These are phyloP conservation scores for Phaeoacremonium minimum DNA, from an alignment of 2,329 filamentous ascomycete genomes.

Conservation along the genomic window DNA sequence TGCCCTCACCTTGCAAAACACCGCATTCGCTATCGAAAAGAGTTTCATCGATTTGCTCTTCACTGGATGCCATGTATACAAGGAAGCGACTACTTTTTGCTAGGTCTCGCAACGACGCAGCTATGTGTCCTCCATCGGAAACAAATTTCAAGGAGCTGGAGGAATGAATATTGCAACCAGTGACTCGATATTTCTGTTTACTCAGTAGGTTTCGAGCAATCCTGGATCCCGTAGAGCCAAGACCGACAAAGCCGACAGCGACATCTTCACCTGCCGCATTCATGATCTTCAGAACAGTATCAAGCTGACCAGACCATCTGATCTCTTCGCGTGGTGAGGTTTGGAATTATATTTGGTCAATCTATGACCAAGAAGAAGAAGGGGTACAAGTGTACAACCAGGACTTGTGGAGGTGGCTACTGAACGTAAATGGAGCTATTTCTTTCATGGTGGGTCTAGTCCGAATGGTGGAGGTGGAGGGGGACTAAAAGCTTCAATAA, in stretches of 20 bases:
- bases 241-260: constrained; percentile 53
- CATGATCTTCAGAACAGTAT: no score
- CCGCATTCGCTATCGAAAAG: constrained; percentile 47
- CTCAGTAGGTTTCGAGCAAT: constrained; percentile 59
- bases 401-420: no score
- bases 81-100: constrained; percentile 52
- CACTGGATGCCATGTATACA: constrained; percentile 50
- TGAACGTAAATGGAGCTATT: no score
- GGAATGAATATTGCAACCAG: constrained; percentile 56
- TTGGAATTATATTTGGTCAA: no score
- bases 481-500: no score
- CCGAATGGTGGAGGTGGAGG: no score
- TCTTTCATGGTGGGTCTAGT: no score
- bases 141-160: constrained; percentile 53
- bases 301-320: no score
- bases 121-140: constrained; percentile 47
- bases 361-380: no score
- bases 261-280: no score
- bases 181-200: constrained; percentile 50
- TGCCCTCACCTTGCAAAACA: constrained; percentile 13
- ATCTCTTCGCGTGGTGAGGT: no score
- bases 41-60: constrained; percentile 47
- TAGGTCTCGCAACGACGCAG: constrained; percentile 46
- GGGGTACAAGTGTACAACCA: no score
- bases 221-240: constrained; percentile 64